Evolutionary conservation across 169 alveolate genomes (phyloP), one percentile per base, ranked within the genome.

Genomic region (Cyclospora cayetanensis): DNA sequence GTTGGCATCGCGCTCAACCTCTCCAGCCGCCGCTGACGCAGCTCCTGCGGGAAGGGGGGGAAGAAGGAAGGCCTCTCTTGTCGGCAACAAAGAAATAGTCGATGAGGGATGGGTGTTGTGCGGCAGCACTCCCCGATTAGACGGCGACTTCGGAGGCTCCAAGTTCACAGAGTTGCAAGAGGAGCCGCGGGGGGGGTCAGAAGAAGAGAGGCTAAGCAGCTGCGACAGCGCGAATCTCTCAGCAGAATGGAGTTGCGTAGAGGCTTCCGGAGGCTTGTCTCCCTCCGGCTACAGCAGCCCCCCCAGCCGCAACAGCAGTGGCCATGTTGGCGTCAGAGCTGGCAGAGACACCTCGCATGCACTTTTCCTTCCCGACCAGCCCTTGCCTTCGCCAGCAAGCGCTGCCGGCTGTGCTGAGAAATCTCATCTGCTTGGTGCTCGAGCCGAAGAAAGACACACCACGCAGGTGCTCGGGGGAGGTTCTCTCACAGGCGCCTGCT

Each of bases 201-300:
- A 15, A 20, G 53, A 41, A 9, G 83, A 15, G 0, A 12, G 83
- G 34, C 20, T 9, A 50, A 70, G 52, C 83, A 70, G 83, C 83
- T 9, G 50, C 0, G 50, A 70, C 50, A 39, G 83, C 34, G 46
- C 55, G 31, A 41, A 18, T 18, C 29, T 70, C 15, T 70, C 83
- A 7, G 83, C 83, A 35, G 83, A 70, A 34, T 70, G 83, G 83
- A 41, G 34, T 22, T 20, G 39, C 53, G 83, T 70, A 22, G 83
- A 70, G 53, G 34, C 83, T 1, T 55, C 53, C 4, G 83, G 53
- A 18, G 83, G 60, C 25, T 70, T 70, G 31, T 18, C 83, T 35
- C 53, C 83, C 22, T 70, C 55, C 27, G 53, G 83, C 53, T 35
- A 55, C 83, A 34, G 83, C 83, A 70, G 50, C 20, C 50, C 55